Conservation (phyloP, 2,329 filamentous ascomycete genomes). For the Claviceps fusiformis region DNA sequence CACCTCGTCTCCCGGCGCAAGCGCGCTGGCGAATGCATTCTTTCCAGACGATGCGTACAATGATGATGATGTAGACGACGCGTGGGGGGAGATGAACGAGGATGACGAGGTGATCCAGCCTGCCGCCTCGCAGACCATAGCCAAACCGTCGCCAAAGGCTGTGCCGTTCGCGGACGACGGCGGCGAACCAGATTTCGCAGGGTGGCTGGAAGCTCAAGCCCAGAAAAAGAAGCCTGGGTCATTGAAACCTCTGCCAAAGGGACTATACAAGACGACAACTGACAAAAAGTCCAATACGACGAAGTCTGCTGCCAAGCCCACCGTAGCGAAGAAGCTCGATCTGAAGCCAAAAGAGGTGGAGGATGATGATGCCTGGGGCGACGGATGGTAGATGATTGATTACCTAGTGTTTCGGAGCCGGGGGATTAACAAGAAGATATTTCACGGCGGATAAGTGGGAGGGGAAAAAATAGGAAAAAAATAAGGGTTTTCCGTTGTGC, state of each 20-base stretch:
- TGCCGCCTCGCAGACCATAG: slow-evolving; percentile 12
- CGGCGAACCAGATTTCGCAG: slow-evolving; percentile 75
- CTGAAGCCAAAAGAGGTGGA: slow-evolving; percentile 48
- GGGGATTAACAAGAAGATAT: not conserved
- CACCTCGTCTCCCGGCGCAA: slow-evolving; percentile 32
- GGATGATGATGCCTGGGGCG: slow-evolving; percentile 52
- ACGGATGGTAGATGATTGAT: slow-evolving; percentile 38
- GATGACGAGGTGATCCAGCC: slow-evolving; percentile 30
- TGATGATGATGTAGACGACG: slow-evolving; percentile 45
- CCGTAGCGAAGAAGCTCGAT: slow-evolving; percentile 52
- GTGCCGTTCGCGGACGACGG: slow-evolving; percentile 64
- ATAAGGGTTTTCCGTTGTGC: not conserved
- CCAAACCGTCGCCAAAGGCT: slow-evolving; percentile 20
- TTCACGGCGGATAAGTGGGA: not conserved
- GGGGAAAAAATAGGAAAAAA: not conserved
- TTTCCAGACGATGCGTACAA: slow-evolving; percentile 39
- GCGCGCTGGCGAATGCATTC: slow-evolving; percentile 33
- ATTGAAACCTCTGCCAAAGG: slow-evolving; percentile 65
- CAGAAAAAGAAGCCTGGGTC: slow-evolving; percentile 58
- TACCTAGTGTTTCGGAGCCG: not conserved
- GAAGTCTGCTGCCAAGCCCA: slow-evolving; percentile 20
- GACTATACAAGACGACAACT: slow-evolving; percentile 48
- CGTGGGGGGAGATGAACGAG: slow-evolving; percentile 62
- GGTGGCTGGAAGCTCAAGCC: slow-evolving; percentile 81
- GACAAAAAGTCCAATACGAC: slow-evolving; percentile 27